These are phyloP conservation scores for Penicillium soppii DNA, from an alignment of 495 filamentous ascomycete species.

Conservation along the genomic window DNA sequence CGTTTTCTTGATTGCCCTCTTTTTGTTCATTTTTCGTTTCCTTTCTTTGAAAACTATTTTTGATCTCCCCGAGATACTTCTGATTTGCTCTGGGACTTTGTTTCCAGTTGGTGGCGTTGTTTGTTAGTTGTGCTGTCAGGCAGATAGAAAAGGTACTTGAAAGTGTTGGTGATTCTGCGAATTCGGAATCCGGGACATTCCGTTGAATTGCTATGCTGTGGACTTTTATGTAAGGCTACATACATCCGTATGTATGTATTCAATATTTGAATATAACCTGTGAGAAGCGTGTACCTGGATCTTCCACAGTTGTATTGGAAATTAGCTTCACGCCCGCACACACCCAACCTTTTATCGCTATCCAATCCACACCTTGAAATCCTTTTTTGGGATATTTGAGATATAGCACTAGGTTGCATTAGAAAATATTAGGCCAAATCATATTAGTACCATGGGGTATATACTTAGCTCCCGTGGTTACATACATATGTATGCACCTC, in stretches of 20 bases:
- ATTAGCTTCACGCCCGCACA: conserved; percentile 8
- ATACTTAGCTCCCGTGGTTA: no score
- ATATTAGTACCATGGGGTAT: no score
- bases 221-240: conserved; percentile 3
- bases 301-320: conserved; percentile 6
- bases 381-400: neutral
- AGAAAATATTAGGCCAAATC: no score
- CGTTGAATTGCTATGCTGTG: neutral
- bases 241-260: neutral
- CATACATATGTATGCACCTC: no score
- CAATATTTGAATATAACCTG: conserved; percentile 7
- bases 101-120: no score
- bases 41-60: neutral
- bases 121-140: neutral
- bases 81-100: no score
- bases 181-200: conserved; percentile 1
- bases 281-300: conserved; percentile 7
- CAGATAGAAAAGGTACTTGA: neutral
- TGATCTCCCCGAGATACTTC: neutral
- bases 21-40: neutral
- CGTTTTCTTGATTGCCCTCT: neutral
- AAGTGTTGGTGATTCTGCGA: neutral
- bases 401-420: no score
- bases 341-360: neutral
- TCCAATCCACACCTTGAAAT: no score